These are phyloP conservation scores for Remersonia thermophila DNA, from an alignment of 2,329 filamentous ascomycete genomes.

Conservation along the genomic window DNA sequence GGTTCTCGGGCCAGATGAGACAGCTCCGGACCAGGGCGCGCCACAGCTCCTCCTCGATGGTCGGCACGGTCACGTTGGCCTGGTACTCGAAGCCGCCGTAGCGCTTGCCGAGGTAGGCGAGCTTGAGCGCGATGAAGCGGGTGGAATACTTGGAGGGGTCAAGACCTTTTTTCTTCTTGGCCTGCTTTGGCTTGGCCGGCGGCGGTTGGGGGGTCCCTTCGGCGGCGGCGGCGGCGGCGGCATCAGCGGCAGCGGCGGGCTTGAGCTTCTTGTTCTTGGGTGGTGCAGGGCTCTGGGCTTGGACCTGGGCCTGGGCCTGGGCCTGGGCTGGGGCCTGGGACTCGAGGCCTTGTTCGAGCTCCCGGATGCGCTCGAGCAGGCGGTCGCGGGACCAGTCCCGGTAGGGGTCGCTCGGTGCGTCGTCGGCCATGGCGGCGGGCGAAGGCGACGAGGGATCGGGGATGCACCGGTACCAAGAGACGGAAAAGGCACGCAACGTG, in stretches of 20 bases:
- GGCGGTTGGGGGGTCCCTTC: background rate
- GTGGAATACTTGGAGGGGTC: constrained; percentile 74
- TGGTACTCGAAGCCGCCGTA: constrained; percentile 94
- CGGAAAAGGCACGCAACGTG: background rate
- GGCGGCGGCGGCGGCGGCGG: too few species aligned
- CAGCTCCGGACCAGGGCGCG: constrained; percentile 73
- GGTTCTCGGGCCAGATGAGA: constrained; percentile 61
- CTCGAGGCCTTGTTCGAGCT: constrained; percentile 54
- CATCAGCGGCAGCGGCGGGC: too few species aligned
- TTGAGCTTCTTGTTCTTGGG: background rate
- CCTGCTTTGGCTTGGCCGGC: too few species aligned
- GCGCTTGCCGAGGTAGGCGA: constrained; percentile 80
- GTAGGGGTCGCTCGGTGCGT: constrained; percentile 30
- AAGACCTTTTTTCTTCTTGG: constrained; percentile 34
- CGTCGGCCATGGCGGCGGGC: constrained; percentile 2
- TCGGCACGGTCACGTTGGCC: constrained; percentile 56
- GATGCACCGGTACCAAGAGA: background rate
- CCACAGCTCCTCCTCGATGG: constrained; percentile 89
- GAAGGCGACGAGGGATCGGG: too few species aligned
- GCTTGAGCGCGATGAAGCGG: constrained; percentile 77
- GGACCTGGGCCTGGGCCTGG: too few species aligned
- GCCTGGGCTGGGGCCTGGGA: background rate
- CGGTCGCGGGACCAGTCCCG: constrained; percentile 54
- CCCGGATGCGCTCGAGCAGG: constrained; percentile 54
- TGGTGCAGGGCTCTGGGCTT: background rate